Base-by-base conservation (phyloP, 352 stramenopile species). In the Peronosclerospora sorghi region DNA sequence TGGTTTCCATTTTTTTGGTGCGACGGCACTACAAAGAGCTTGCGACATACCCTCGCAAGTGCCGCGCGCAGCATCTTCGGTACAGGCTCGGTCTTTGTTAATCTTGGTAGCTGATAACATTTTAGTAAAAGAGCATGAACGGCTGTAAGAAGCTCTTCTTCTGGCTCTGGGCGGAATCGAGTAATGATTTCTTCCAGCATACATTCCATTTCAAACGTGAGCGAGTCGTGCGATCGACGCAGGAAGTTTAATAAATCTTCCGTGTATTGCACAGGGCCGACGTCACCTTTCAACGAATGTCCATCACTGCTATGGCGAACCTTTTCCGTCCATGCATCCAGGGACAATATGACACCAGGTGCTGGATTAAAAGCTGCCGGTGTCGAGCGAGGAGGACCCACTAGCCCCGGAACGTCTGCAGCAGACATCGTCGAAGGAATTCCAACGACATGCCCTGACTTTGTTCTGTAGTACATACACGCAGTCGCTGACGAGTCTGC, bases 171-270 rank as follows among this genome's bases (percentile, higher is more conserved):
- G 1, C 95, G 85, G 54, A 98, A 98, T 30, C 94, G 90, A 4
- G 96, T 93, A 57, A 98, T 98, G 54, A 99, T 83, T 55, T 99
- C 95, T 68, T 99, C 95, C 23, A 99, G 65, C 62, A 99, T 97
- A 23, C 84, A 92, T 71, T 99, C 96, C 70, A 98, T 95, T 56
- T 97, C 88, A 55, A 94, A 94, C 35, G 76, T 94, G 32, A 96
- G 65, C 17, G 79, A 73, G 45, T 90, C 75, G 53, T 86, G 84
- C 46, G 77, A 83, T 59, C 89, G 83, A 66, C 65, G 96, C 17
- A 98, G 64, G 44, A 94, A 96, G 30, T 94, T 97, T 59, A 98
- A 95, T 26, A 98, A 49, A 27, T 96, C 86, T 23, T 95, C 86
- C 2, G 85, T 91, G 62, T 91, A 92, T 61, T 93, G 79, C 18